A percentile compares a stretch with the other conserved stretches of the same genome.
Conservation (phyloP, 768 basidiomycete species). For the Hericium erinaceus region DNA sequence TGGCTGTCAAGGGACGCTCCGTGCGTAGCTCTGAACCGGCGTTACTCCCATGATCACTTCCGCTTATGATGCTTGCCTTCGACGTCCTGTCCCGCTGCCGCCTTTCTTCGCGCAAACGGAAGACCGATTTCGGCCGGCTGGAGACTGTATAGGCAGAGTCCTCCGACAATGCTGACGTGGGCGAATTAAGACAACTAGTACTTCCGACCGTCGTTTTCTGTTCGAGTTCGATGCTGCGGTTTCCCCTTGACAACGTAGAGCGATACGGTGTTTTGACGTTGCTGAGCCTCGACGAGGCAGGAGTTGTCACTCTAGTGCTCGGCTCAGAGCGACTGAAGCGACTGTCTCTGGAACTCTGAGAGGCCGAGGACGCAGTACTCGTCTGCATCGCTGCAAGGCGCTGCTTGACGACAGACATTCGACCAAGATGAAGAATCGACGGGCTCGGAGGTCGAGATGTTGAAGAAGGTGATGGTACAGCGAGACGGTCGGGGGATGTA, state of each 20-base stretch:
- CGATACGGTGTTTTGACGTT: background rate
- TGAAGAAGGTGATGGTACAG: slow-evolving; percentile 15
- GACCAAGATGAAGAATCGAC: slow-evolving; percentile 52
- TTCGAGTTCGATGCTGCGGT: background rate
- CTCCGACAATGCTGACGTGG: slow-evolving; percentile 7
- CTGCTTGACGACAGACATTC: slow-evolving; percentile 55
- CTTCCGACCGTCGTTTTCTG: background rate
- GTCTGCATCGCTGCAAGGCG: slow-evolving; percentile 53
- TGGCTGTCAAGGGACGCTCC: background rate
- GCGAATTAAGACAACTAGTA: slow-evolving; percentile 4
- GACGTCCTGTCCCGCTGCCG: background rate
- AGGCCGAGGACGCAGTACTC: background rate
- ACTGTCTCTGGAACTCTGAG: background rate
- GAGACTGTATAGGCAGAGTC: background rate
- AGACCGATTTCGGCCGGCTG: slow-evolving; percentile 11
- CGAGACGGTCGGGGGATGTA: slow-evolving; percentile 4
- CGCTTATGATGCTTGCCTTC: background rate
- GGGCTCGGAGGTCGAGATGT: slow-evolving; percentile 36
- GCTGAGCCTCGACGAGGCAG: background rate
- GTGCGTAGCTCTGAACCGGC: background rate
- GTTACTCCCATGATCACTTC: background rate
- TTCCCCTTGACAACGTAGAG: background rate
- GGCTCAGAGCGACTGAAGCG: background rate
- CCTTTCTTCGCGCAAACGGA: slow-evolving; percentile 14
- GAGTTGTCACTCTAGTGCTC: background rate